These are phyloP conservation scores for Bisporella sp. DNA, from an alignment of 2,329 filamentous ascomycete species.

Conservation along the genomic window DNA sequence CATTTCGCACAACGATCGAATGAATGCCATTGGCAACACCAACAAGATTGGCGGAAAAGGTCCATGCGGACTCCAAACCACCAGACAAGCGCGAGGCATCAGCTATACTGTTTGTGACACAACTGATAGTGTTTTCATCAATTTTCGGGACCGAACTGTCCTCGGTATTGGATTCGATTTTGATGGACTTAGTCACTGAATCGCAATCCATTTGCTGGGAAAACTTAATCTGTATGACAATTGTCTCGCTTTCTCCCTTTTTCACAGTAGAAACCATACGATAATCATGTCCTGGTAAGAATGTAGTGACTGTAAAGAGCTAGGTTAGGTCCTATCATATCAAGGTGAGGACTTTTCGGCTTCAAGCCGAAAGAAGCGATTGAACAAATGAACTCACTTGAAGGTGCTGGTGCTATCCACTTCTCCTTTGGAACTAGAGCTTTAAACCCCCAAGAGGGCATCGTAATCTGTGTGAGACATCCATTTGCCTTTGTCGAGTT, in stretches of 20 bases:
- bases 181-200: slow-evolving; percentile 41
- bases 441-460: slow-evolving; percentile 47
- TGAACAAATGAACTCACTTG: slow-evolving; percentile 21
- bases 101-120: slow-evolving; percentile 32
- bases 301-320: slow-evolving; percentile 34
- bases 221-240: slow-evolving; percentile 50
- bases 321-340: too few species aligned
- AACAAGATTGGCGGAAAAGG: slow-evolving; percentile 42
- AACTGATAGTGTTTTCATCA: slow-evolving; percentile 37
- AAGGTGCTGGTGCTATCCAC: slow-evolving; percentile 44
- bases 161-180: slow-evolving; percentile 45
- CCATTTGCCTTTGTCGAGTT: slow-evolving; percentile 36
- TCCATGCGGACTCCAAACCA: slow-evolving; percentile 46
- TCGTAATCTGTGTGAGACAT: slow-evolving; percentile 48
- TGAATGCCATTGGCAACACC: slow-evolving; percentile 56
- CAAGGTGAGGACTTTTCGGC: too few species aligned
- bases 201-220: slow-evolving; percentile 55
- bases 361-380: too few species aligned
- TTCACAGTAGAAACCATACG: slow-evolving; percentile 42
- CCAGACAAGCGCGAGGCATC: slow-evolving; percentile 38
- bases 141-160: slow-evolving; percentile 36
- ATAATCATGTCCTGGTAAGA: slow-evolving; percentile 53
- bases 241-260: slow-evolving; percentile 33
- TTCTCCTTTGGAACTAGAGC: slow-evolving; percentile 46
- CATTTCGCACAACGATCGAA: slow-evolving; percentile 48